These are phyloP conservation scores for Pseudozyma sp. DNA, from an alignment of 1,284 basidiomycete species.

Conservation along the genomic window DNA sequence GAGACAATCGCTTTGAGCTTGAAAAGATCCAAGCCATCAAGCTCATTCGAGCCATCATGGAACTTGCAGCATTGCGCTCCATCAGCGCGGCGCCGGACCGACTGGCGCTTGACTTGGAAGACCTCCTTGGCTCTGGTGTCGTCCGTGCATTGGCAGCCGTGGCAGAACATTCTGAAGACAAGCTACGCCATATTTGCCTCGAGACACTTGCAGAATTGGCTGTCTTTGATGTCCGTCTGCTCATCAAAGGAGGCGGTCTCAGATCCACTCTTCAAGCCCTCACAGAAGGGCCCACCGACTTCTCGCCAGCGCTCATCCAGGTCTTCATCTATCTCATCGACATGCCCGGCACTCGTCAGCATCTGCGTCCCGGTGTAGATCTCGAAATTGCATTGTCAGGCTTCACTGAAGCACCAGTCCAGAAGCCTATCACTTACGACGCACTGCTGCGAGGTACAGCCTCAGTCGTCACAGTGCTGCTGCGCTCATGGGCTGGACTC, in stretches of 20 bases:
- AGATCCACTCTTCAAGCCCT: conserved; percentile 87
- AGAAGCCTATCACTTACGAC: conserved; percentile 72
- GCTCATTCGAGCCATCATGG: conserved; percentile 84
- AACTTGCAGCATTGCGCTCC: conserved; percentile 65
- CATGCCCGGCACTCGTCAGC: conserved; percentile 82
- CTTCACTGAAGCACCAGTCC: conserved; percentile 81
- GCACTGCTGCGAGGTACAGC: conserved; percentile 78
- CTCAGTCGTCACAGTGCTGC: conserved; percentile 81
- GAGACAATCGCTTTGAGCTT: conserved; percentile 83
- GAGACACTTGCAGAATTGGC: conserved; percentile 92
- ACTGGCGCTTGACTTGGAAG: conserved; percentile 69
- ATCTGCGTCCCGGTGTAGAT: conserved; percentile 85
- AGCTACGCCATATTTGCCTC: conserved; percentile 83
- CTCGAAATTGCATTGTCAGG: conserved; percentile 77
- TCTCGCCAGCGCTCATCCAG: conserved; percentile 84
- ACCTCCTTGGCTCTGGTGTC: conserved; percentile 65
- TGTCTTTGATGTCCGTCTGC: conserved; percentile 85
- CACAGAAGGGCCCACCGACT: conserved; percentile 86
- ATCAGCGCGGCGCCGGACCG: conserved; percentile 60
- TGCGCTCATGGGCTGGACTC: conserved; percentile 92
- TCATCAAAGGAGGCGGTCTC: conserved; percentile 84
- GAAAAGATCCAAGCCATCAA: conserved; percentile 97
- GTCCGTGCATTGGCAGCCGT: conserved; percentile 86
- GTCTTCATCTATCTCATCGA: conserved; percentile 88
- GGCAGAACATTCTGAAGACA: conserved; percentile 91